phyloP scores from a whole-genome alignment of 2,329 filamentous ascomycete species.

The Daldinia sp. region DNA sequence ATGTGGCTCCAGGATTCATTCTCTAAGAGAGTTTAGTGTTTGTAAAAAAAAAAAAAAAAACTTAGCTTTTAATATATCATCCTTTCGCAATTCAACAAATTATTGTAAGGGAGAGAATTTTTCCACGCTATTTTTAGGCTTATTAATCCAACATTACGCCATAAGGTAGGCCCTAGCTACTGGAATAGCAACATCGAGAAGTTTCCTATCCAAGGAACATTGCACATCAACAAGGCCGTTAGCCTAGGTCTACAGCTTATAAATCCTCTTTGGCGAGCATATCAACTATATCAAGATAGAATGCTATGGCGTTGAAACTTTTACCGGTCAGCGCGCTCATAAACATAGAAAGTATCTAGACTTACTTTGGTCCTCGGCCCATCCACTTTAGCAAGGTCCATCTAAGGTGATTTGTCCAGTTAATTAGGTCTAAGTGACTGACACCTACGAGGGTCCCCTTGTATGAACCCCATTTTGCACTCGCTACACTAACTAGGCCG shows the following conservation, averaged over 20 bases:
- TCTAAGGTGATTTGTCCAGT: constrained; percentile 69
- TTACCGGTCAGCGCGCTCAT: constrained; percentile 16
- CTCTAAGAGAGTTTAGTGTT: no score
- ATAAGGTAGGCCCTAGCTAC: no score
- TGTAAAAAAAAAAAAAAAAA: no score
- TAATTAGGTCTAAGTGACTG: constrained; percentile 71
- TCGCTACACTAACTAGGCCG: constrained; percentile 71
- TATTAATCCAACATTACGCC: no score
- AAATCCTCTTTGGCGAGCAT: constrained; percentile 75
- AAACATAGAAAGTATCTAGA: constrained; percentile 41
- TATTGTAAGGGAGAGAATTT: no score
- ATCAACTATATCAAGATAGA: constrained; percentile 71
- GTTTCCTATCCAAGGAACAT: background rate
- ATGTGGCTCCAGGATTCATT: no score
- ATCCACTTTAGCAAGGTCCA: constrained; percentile 63
- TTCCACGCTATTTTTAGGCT: no score
- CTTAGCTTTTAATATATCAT: no score
- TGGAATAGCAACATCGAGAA: no score
- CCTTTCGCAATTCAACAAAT: no score
- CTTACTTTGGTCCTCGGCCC: constrained; percentile 61
- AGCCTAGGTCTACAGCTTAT: no score
- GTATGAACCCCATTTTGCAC: constrained; percentile 69
- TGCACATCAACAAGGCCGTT: no score
- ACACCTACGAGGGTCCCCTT: constrained; percentile 69
- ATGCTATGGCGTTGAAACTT: constrained; percentile 72